Conservation (phyloP, 192 early-diverging fungal species). For the Coemansia sp. region DNA sequence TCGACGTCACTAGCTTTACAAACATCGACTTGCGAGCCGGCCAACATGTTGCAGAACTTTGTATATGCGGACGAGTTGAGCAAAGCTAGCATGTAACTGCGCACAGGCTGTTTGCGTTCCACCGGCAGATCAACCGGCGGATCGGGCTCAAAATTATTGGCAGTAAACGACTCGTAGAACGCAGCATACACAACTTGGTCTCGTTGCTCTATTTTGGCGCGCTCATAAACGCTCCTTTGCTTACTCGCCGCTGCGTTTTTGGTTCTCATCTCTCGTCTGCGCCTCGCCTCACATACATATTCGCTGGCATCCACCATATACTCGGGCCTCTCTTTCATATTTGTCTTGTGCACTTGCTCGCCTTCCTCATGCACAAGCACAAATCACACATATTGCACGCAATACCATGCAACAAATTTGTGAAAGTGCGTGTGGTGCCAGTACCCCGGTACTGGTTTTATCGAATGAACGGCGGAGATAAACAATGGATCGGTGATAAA, state of each 20-base stretch:
- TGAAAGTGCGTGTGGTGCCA: conserved; percentile 22
- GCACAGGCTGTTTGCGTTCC: neutral
- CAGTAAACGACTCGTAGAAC: neutral
- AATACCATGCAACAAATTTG: conserved; percentile 36
- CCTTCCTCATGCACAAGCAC: conserved; percentile 18
- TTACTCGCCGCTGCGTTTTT: neutral
- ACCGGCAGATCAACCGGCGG: neutral
- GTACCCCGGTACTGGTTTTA: conserved; percentile 7
- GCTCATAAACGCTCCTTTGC: neutral
- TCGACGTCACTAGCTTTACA: neutral
- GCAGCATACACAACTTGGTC: neutral
- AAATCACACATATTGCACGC: conserved; percentile 43
- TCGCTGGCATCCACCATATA: neutral
- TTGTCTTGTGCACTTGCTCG: neutral
- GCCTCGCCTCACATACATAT: neutral
- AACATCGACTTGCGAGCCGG: neutral
- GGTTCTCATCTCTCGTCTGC: neutral
- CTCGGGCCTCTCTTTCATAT: neutral
- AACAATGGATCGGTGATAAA: conserved; percentile 17
- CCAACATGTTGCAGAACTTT: neutral
- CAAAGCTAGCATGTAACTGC: neutral
- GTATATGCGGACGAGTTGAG: neutral
- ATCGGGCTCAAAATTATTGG: neutral
- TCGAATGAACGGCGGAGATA: neutral
- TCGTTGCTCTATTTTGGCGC: neutral